Evolutionary conservation across 768 basidiomycete genomes (phyloP), one percentile per base, ranked within the genome.

Genomic region (Dioszegia aurantiaca): DNA sequence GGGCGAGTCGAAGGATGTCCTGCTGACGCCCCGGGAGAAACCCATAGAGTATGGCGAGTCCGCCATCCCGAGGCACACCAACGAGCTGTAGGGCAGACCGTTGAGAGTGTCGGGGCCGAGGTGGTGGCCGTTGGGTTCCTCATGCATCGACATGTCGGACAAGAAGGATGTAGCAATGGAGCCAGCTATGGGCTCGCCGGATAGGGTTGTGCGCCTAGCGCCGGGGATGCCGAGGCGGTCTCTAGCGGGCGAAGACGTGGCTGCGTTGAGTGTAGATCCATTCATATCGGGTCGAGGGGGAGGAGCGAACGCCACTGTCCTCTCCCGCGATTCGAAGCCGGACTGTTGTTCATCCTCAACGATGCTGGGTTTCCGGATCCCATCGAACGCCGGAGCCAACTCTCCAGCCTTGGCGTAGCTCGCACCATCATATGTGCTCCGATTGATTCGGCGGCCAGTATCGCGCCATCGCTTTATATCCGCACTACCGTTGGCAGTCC

Each of bases 401-500:
- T 17, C 55, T 41, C 39, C 43, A 40, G 19, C 54, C n/a, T 51
- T 52, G 11, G 27, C 58, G 46, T 51, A 66, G 26, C 21, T 60
- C 41, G 40, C 64, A 0, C 62, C 72, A 46, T 67, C 68, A 27
- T 60, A 58, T 3, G 62, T 63, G 41, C 33, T 51, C 36, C 75
- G 40, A 40, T 68, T 54, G 36, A 67, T 60, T 28, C 68, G 60
- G 26, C 70, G 45, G 8, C 76, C 76, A 0, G 89, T 83, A 58
- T 80, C 80, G 40, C 79, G 81, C 93, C 92, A 98, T 23, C 91
- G 82, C 68, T 82, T 86, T 67, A 97, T 82, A 52, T 82, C 87
- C 6, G 90, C 90, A 42, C 81, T 84, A 6, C 89, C 87, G 1
- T 87, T 86, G 0, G 92, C 90, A 0, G 92, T 90, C 93, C 93